Evolutionary conservation across 345 rosid genomes (phyloP), one percentile per base, ranked within the genome.

Genomic region (Streptanthus diversifolius): DNA sequence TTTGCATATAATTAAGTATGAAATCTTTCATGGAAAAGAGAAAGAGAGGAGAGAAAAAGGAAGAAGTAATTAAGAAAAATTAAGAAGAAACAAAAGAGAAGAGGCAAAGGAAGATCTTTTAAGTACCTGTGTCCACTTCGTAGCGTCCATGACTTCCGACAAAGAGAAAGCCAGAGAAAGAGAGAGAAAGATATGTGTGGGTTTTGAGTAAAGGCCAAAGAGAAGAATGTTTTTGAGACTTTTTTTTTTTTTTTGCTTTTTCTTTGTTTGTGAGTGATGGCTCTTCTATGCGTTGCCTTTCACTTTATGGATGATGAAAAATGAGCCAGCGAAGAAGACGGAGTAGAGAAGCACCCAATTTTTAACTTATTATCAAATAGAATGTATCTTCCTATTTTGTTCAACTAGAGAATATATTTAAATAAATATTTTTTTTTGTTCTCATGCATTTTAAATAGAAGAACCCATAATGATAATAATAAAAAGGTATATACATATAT

Each of bases 81-180:
- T 40, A 40, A 65, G 73, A 49, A 66, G 67, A 48, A 75, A 60
- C 76, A 72, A 75, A 40, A 61, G 66, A 54, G 52, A 55, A 35
- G 71, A 58, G 41, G 66, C 61, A 70, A 77, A 71, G 32, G 27
- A 43, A 71, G 76, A 63, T 54, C 67, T 64, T 64, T 30, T 64
- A 71, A 57, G 72, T 57, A 77, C 80, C 80, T 77, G 80, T 71
- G 80, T 71, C 80, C 80, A 77, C 72, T 77, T 77, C 68, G 80
- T 77, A 77, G 80, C 80, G 51, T 71, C 80, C 80, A 77, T 71
- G 55, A 77, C 60, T 70, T 70, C 71, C 72, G 76, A 77, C 76
- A 77, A 77, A 77, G 76, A 77, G 71, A 76, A 56, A 70, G 75
- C 71, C 53, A 76, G 71, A 70, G 72, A 79, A 27, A 59, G 63